Conservation (phyloP, 139 green algal genomes). For the Chlorella sp. region DNA sequence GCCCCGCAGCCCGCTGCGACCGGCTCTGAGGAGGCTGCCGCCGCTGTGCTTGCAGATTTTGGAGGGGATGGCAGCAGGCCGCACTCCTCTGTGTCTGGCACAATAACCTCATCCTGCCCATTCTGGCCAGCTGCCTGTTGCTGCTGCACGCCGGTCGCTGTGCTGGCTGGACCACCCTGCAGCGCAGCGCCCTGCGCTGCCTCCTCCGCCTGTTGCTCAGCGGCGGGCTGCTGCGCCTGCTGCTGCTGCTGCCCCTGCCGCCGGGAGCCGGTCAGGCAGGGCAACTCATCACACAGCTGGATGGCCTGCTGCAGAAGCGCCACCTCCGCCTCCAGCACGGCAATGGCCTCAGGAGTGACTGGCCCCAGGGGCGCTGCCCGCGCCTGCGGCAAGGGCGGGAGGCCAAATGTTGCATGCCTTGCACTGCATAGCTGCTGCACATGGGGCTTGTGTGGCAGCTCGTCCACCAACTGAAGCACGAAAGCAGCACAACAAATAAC, state of each 20-base stretch:
- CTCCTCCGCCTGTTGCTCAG: not conserved
- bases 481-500: not conserved
- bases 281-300: constrained; percentile 38
- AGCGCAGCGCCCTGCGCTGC: not conserved
- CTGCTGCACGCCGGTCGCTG: not conserved
- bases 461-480: too few relatives aligned
- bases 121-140: not conserved
- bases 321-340: constrained; percentile 32
- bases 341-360: not conserved
- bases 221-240: not conserved
- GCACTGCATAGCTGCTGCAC: too few relatives aligned
- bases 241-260: not conserved
- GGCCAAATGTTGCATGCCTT: too few relatives aligned
- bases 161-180: too few relatives aligned
- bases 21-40: not conserved
- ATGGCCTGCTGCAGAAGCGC: constrained; percentile 32
- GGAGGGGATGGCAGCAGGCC: too few relatives aligned
- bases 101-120: not conserved
- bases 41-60: too few relatives aligned
- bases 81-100: too few relatives aligned
- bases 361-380: not conserved
- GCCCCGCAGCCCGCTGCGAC: not conserved
- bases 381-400: not conserved
- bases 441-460: too few relatives aligned
- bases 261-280: not conserved